These are phyloP conservation scores for Suhomyces bolitotheri DNA, from an alignment of 1,139 yeast species.

Conservation along the genomic window DNA sequence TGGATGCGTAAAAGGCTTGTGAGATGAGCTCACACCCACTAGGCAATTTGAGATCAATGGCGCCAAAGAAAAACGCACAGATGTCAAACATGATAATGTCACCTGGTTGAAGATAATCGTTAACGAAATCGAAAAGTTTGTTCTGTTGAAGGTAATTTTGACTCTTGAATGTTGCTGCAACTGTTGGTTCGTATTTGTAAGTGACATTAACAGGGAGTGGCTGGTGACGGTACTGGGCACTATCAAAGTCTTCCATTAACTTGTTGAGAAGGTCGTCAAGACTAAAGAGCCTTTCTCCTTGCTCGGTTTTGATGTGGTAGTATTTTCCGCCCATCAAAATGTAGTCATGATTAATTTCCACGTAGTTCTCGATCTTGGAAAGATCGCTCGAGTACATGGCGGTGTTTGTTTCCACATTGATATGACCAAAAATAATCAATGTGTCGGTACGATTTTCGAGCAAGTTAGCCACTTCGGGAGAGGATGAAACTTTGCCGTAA, in stretches of 20 bases:
- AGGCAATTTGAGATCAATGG: slow-evolving; percentile 64
- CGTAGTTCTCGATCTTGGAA: slow-evolving; percentile 23
- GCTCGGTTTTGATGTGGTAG: slow-evolving; percentile 22
- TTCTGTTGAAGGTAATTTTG: slow-evolving; percentile 14
- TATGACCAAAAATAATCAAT: slow-evolving; percentile 52
- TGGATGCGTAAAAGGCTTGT: slow-evolving; percentile 76
- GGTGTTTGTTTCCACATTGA: slow-evolving; percentile 55
- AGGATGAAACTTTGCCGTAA: slow-evolving; percentile 43
- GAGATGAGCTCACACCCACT: slow-evolving; percentile 50
- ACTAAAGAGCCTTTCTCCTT: slow-evolving; percentile 19
- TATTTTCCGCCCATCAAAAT: slow-evolving; percentile 29
- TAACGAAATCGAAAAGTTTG: slow-evolving; percentile 33
- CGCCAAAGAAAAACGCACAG: slow-evolving; percentile 73
- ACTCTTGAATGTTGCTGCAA: slow-evolving; percentile 2
- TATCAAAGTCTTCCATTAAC: slow-evolving; percentile 13
- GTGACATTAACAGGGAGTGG: slow-evolving; percentile 13
- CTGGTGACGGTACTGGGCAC: slow-evolving; percentile 7
- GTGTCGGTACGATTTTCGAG: slow-evolving; percentile 46
- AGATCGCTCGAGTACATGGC: slow-evolving; percentile 37
- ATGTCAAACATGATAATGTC: slow-evolving; percentile 76
- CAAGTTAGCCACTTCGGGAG: slow-evolving; percentile 22
- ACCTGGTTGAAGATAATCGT: slow-evolving; percentile 48
- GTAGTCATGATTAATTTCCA: slow-evolving; percentile 40
- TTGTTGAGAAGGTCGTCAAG: slow-evolving; percentile 17
- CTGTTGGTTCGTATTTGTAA: slow-evolving; percentile 10